Evolutionary conservation across 352 stramenopile species (phyloP), one percentile per base, ranked within the genome.

Genomic region (Phytophthora pinifolia): DNA sequence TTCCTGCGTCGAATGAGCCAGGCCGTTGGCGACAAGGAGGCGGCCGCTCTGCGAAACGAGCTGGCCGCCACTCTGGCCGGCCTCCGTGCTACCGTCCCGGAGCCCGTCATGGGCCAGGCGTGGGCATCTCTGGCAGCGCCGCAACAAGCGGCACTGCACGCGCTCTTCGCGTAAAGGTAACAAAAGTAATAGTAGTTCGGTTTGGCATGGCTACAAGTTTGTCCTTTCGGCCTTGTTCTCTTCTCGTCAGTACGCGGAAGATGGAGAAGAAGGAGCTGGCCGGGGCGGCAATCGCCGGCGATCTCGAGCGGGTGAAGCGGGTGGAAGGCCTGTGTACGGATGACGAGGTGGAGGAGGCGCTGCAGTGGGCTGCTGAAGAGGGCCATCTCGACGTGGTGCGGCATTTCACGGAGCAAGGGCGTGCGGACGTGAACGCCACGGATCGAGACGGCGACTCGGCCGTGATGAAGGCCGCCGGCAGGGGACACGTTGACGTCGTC

Each of bases 101-200:
- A 75, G 27, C 54, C 67, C 7, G 47, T 79, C 14, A 90, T 92
- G 78, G 59, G 59, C 2, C 67, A 80, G 27, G 76, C 77, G 12
- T 92, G 83, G 83, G 48, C 67, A 8, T 59, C 59, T n/a, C 60
- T 92, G 17, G 66, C 65, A 9, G 49, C 50, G 2, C 34, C 72
- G 27, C 83, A 90, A 43, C 78, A 90, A 46, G 63, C 70, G 13
- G 79, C 76, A 20, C 48, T 92, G 46, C 79, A 89, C 41, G 64
- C 74, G 14, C 78, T 92, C 3, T 90, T 90, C 49, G 67, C 63
- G 50, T 88, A 61, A 27, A 20, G 31, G 41, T 3, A 12, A 51
- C 27, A 14, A 36, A 42, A 30, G 46, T 59, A 65, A 49, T 59
- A 59, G 42, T 59, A 65, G 56, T 56, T 48, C 39, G 22, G 22